Evolutionary conservation across 352 stramenopile species (phyloP).

Genomic region (Paralagenidium karlingii): DNA sequence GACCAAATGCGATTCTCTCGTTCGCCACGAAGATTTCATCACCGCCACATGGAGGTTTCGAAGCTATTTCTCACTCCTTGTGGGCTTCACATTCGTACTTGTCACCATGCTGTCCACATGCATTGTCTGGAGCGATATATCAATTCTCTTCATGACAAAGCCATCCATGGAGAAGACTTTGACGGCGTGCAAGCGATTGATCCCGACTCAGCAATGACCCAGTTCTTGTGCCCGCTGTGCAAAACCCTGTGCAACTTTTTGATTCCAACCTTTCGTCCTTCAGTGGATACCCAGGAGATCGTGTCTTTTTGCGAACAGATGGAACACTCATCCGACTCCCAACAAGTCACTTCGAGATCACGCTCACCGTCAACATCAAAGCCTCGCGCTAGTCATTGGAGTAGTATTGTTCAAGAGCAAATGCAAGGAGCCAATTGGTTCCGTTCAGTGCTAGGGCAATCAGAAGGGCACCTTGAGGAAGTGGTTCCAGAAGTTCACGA

Average conservation of each 20-base stretch:
- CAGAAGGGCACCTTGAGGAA: constrained; percentile 29
- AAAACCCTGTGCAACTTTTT: constrained; percentile 89
- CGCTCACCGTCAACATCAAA: background rate
- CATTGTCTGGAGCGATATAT: constrained; percentile 82
- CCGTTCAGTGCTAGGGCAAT: constrained; percentile 40
- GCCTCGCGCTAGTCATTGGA: constrained; percentile 27
- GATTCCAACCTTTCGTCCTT: constrained; percentile 66
- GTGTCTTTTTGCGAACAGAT: background rate
- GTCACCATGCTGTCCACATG: constrained; percentile 78
- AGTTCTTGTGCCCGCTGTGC: constrained; percentile 88
- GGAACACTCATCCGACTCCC: background rate
- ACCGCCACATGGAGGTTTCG: too few relatives aligned
- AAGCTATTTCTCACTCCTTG: constrained; percentile 70
- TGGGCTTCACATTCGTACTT: constrained; percentile 73
- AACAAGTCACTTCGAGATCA: background rate
- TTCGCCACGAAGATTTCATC: too few relatives aligned
- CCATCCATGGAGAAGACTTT: constrained; percentile 79
- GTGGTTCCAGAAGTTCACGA: constrained; percentile 52
- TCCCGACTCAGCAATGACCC: constrained; percentile 77
- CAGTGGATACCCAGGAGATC: constrained; percentile 20
- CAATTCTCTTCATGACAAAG: constrained; percentile 74
- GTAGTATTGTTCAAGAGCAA: constrained; percentile 47
- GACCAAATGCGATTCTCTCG: too few relatives aligned
- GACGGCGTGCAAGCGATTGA: constrained; percentile 82
- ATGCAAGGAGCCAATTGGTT: constrained; percentile 53